Evolutionary conservation across 2,329 filamentous ascomycete genomes (phyloP).

Genomic region (Penicillium vulpinum): DNA sequence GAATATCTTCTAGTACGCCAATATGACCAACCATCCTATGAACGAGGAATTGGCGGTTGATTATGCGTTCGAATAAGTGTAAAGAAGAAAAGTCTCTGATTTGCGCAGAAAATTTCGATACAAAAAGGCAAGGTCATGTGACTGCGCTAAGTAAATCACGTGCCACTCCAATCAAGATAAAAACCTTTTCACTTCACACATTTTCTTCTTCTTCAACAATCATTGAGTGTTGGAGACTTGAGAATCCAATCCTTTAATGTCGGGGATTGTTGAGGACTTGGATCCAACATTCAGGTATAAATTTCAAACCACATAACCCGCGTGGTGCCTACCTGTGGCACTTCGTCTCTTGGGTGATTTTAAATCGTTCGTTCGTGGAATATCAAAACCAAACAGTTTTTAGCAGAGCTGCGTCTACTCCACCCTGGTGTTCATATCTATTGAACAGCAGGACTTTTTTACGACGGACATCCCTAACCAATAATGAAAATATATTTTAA

Average conservation of each 20-base stretch:
- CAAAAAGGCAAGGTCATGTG: constrained; percentile 17
- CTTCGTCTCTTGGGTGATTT: constrained; percentile 43
- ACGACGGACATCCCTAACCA: constrained; percentile 44
- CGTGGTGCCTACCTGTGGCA: constrained; percentile 26
- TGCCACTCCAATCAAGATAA: constrained; percentile 4
- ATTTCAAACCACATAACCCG: constrained; percentile 27
- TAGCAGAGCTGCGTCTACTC: constrained; percentile 53
- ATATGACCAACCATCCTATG: constrained; percentile 52
- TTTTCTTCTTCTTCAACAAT: background rate
- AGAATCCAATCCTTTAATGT: constrained; percentile 10
- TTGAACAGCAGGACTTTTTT: constrained; percentile 49
- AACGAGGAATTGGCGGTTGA: constrained; percentile 48
- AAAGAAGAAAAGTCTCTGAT: constrained; percentile 29
- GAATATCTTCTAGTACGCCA: constrained; percentile 47
- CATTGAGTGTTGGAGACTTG: background rate
- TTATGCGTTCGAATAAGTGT: constrained; percentile 51
- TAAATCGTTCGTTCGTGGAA: constrained; percentile 47
- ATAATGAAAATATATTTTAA: background rate
- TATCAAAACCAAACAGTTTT: constrained; percentile 51
- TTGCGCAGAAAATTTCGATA: constrained; percentile 14
- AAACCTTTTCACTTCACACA: constrained; percentile 4
- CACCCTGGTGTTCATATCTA: constrained; percentile 46
- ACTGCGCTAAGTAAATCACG: constrained; percentile 8
- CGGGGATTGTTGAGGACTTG: constrained; percentile 5
- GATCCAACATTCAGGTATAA: background rate